phyloP scores from a whole-genome alignment of 1,284 basidiomycete genomes.

The Ceratobasidium theobromae region DNA sequence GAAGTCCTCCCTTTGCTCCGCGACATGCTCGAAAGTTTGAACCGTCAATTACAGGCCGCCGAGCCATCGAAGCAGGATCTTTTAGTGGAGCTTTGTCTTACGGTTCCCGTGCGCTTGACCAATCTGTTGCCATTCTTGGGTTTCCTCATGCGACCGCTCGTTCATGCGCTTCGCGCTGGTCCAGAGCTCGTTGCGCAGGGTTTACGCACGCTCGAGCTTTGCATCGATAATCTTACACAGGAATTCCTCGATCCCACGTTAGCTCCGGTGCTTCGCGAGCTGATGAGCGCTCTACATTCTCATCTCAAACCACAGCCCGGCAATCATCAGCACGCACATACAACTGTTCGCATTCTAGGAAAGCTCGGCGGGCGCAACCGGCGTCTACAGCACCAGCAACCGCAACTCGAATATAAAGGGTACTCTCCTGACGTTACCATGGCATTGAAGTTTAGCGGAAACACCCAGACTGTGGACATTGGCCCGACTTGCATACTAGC shows the following conservation, averaged over 20 bases:
- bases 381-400: conserved; percentile 81
- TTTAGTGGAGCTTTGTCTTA: conserved; percentile 96
- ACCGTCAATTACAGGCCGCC: conserved; percentile 83
- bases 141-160: conserved; percentile 96
- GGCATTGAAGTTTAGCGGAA: conserved; percentile 72
- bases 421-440: conserved; percentile 70
- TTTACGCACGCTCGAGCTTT: conserved; percentile 95
- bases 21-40: conserved; percentile 95
- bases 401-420: conserved; percentile 69
- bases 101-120: conserved; percentile 93
- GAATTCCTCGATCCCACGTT: conserved; percentile 98
- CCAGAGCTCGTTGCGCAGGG: conserved; percentile 95
- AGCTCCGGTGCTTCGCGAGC: conserved; percentile 86
- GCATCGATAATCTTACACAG: conserved; percentile 98
- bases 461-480: conserved; percentile 69
- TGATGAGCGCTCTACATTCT: conserved; percentile 92
- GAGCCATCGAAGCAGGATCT: conserved; percentile 76
- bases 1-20: conserved; percentile 95
- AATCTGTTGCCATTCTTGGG: conserved; percentile 94
- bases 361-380: conserved; percentile 97
- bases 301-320: conserved; percentile 90
- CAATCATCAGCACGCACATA: conserved; percentile 90
- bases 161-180: conserved; percentile 84
- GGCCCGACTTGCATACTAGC: conserved; percentile 75
- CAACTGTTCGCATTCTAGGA: conserved; percentile 94